Evolutionary conservation across 495 filamentous ascomycete species (phyloP), one percentile per base, ranked within the genome.

Genomic region (Daldinia decipiens): DNA sequence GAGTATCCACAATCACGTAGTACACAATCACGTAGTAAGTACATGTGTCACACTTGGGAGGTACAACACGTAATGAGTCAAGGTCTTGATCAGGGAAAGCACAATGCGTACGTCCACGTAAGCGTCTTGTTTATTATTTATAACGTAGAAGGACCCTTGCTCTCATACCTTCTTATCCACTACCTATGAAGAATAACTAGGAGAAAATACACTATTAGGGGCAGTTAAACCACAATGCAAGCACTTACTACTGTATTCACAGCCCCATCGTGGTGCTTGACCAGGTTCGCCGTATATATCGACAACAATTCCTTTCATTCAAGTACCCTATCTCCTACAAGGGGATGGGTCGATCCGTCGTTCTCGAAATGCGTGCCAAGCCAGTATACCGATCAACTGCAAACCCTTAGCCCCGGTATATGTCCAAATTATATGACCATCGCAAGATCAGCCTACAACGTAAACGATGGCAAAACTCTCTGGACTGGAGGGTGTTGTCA

Each of bases 401-500:
- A 71, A 31, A 74, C 67, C n/a, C 59, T 75, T 8, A 77, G 74
- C 15, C 72, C 69, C 15, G 74, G 72, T 5, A 53, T 77, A 13
- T 77, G 74, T 31, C 74, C 72, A 0, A 52, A 58, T 17, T 71
- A 70, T 29, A 74, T 77, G 72, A 67, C n/a, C 45, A 62, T 77
- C 24, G 59, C 62, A n/a, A 65, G 50, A 11, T 43, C 59, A 1
- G 19, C 3, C 7, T 63, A 55, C 8, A 43, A 57, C 5, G 43
- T 58, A 0, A 12, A 67, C 3, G 43, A 43, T 3, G 17, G 40
- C 15, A 68, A 59, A 27, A 72, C 69, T 11, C 27, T 59, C 21
- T 77, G 69, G 66, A 64, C 47, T 12, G 72, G 62, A 72, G 56
- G 59, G 36, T 77, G 72, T 36, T 75, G 72, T 59, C 74, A 75